phyloP scores from a whole-genome alignment of 495 filamentous ascomycete genomes.

The Penicillium fimorum region DNA sequence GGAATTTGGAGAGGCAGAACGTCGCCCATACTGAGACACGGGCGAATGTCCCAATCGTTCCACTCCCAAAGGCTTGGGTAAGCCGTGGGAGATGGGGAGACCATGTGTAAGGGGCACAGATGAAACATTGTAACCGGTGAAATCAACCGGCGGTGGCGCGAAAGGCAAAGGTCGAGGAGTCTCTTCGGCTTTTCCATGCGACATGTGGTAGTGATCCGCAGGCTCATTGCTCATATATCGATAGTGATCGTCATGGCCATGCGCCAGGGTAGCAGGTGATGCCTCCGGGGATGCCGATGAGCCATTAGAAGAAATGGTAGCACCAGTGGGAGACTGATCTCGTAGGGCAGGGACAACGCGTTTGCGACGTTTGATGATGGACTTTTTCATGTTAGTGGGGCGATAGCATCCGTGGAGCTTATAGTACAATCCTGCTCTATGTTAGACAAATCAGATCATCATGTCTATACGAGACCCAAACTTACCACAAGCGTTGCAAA shows the following conservation, averaged over 20 bases:
- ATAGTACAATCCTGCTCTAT: slow-evolving; percentile 77
- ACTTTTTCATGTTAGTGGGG: slow-evolving; percentile 95
- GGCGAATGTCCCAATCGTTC: slow-evolving; percentile 35
- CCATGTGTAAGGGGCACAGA: slow-evolving; percentile 34
- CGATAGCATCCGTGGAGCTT: slow-evolving; percentile 93
- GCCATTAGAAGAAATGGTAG: slow-evolving; percentile 46
- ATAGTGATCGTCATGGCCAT: slow-evolving; percentile 59
- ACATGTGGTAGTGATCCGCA: slow-evolving; percentile 32
- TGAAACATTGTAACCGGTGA: slow-evolving; percentile 46
- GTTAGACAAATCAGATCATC: slow-evolving; percentile 26
- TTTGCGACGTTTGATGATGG: slow-evolving; percentile 92
- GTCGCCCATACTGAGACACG: slow-evolving; percentile 39
- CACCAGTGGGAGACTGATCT: slow-evolving; percentile 47
- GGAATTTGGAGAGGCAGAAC: slow-evolving; percentile 42
- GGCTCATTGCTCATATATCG: slow-evolving; percentile 44
- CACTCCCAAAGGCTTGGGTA: slow-evolving; percentile 44
- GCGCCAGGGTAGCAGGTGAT: slow-evolving; percentile 47
- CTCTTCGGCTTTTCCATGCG: slow-evolving; percentile 24
- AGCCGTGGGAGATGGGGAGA: slow-evolving; percentile 28
- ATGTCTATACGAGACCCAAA: slow-evolving; percentile 17
- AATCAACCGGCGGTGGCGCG: slow-evolving; percentile 51
- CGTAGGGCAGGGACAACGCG: slow-evolving; percentile 83
- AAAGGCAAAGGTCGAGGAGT: slow-evolving; percentile 33
- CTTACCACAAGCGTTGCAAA: slow-evolving; percentile 98
- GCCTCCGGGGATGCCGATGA: slow-evolving; percentile 47